Base-by-base conservation (phyloP, 1,284 basidiomycete genomes). In the Chalciporus sp. region DNA sequence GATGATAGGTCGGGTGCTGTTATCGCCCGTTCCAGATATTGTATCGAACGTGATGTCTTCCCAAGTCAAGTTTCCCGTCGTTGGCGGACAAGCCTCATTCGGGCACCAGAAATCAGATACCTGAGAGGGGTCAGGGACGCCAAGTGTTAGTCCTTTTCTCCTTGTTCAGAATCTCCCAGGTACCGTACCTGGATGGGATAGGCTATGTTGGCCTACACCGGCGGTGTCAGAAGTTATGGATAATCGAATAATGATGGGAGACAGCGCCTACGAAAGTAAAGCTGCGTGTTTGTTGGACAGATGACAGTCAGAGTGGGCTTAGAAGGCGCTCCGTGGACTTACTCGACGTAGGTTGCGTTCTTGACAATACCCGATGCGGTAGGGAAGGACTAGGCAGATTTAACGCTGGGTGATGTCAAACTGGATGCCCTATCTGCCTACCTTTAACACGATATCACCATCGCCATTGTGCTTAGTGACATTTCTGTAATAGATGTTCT, bases 171-270 rank as follows among this genome's bases (percentile, higher is more conserved):
- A 23, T 0, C 12, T 41, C 37, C 29, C 29, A 28, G 3, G 23
- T 9, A 31, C 16, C 8, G 40, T 55, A 65, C 63, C 61, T 17
- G 2, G 40, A 63, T 58, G n/a, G 58, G 58, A 11, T 53, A 1
- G 5, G 41, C 39, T 31, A 60, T 41, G 5, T 51, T 16, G 10
- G 41, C 41, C 60, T 51, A 7, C 12, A n/a, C 16, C 45, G 14
- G 3, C 16, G 17, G 12, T 12, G 3, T 64, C 37, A 62, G 29
- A 33, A 43, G 31, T 14, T 26, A n/a, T 10, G 11, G 33, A 43
- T 2, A 8, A n/a, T 19, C 10, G 6, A 2, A 43, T 23, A 2
- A 46, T 23, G 9, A 23, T 8, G 5, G n/a, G 4, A 4, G 12
- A 19, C 23, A 1, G 4, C n/a, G 9, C 46, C 60, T 53, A 61